Percentiles rank a stretch among this genome's conserved stretches.
Evolutionary conservation across 129 eudicot genomes (phyloP).

Genomic region (Pseudognaphalium luteoalbum): DNA sequence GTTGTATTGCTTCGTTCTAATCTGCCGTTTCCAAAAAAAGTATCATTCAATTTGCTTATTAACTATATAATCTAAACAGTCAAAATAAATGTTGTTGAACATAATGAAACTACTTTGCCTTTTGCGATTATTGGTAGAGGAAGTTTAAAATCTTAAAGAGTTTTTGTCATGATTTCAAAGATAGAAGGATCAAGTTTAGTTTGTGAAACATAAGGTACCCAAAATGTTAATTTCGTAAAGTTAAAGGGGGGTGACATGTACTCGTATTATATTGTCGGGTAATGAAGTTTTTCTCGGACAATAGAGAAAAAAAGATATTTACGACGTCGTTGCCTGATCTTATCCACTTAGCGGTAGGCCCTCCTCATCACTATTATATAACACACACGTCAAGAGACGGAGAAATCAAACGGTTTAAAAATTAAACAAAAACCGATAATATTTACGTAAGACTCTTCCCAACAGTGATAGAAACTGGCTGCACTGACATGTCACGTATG

Average conservation of each 20-base stretch:
- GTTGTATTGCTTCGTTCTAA: too few species aligned
- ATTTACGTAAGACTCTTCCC: too few species aligned
- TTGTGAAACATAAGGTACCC: not conserved
- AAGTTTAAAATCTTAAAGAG: too few species aligned
- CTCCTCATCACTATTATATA: too few species aligned
- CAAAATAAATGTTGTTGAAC: not conserved
- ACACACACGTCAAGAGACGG: not conserved
- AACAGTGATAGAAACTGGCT: too few species aligned
- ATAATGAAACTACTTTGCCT: not conserved
- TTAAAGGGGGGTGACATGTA: conserved; percentile 11
- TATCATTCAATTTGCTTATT: not conserved
- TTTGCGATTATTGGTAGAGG: not conserved
- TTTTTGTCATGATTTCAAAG: not conserved
- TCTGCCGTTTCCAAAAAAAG: too few species aligned
- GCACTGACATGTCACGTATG: too few species aligned
- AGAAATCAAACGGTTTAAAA: not conserved
- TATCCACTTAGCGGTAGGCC: conserved; percentile 26
- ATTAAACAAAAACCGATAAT: too few species aligned
- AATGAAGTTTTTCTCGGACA: not conserved
- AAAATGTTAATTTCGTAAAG: not conserved
- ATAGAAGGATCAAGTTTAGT: not conserved
- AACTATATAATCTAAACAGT: not conserved
- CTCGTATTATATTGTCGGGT: not conserved
- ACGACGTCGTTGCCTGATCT: conserved; percentile 32
- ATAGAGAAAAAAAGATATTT: not conserved